Evolutionary conservation across 208 protist species (phyloP).

Genomic region (Strigomonas culicis): DNA sequence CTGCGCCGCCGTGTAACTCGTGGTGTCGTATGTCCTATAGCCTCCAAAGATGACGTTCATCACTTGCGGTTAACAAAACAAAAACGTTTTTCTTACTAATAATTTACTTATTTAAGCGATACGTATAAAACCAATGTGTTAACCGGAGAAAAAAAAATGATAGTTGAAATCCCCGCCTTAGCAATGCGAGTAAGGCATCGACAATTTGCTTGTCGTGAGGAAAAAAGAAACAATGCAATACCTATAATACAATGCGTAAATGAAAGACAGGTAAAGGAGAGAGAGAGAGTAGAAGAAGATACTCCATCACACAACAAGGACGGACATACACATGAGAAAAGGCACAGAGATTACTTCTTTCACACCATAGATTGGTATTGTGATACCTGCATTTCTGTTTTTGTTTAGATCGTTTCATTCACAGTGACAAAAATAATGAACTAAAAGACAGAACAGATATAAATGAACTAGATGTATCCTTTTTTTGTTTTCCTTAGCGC

Average conservation of each 20-base stretch:
- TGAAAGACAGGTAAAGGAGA: slow-evolving; percentile 13
- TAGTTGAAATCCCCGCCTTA: neutral
- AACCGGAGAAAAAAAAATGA: neutral
- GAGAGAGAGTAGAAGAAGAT: neutral
- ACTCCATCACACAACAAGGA: slow-evolving; percentile 2
- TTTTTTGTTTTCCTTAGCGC: no score
- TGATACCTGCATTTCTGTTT: no score
- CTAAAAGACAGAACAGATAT: no score
- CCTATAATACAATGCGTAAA: slow-evolving; percentile 4
- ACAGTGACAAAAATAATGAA: no score
- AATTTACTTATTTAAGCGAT: neutral
- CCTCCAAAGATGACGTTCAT: neutral
- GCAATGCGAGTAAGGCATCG: neutral
- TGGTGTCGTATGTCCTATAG: neutral
- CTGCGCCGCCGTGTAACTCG: neutral
- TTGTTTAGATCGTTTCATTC: no score
- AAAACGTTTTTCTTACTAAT: neutral
- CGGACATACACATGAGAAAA: neutral
- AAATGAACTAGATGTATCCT: no score
- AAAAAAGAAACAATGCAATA: slow-evolving; percentile 19
- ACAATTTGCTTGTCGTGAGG: slow-evolving; percentile 4
- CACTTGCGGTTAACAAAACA: neutral
- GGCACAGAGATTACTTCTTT: neutral
- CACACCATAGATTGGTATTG: no score
- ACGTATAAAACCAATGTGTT: neutral